These are phyloP conservation scores for Sequoiadendron giganteum DNA, from an alignment of 75 land plant species.

Conservation along the genomic window DNA sequence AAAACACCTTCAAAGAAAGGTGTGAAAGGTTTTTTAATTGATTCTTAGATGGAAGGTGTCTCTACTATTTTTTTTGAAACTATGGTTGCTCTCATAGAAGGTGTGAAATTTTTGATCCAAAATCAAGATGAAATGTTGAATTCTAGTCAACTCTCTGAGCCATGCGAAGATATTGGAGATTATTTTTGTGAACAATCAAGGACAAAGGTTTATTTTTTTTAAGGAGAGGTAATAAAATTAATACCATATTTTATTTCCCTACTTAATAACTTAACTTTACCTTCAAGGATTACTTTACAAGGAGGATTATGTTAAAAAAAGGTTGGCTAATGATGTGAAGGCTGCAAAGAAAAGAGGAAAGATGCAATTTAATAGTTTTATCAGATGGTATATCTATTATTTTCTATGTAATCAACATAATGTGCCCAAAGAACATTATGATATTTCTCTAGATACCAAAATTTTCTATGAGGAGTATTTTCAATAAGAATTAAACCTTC, in stretches of 20 bases:
- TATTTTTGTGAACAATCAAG: slow-evolving; percentile 46
- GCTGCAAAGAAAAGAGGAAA: slow-evolving; percentile 54
- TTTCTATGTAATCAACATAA: slow-evolving; percentile 36
- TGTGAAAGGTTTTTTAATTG: slow-evolving; percentile 29
- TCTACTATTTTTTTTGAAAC: slow-evolving; percentile 58
- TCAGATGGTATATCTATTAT: slow-evolving; percentile 42
- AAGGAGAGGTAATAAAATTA: slow-evolving; percentile 58
- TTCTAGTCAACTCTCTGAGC: slow-evolving; percentile 42
- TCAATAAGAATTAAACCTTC: too few relatives aligned
- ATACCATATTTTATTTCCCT: slow-evolving; percentile 60
- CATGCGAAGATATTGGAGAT: slow-evolving; percentile 57
- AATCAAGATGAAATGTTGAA: slow-evolving; percentile 67
- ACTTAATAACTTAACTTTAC: slow-evolving; percentile 54
- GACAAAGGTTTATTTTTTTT: slow-evolving; percentile 45
- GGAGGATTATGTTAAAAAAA: slow-evolving; percentile 46
- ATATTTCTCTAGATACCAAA: too few relatives aligned
- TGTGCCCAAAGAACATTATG: too few relatives aligned
- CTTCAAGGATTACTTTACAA: slow-evolving; percentile 62
- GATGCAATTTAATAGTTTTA: slow-evolving; percentile 44
- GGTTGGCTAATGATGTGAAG: slow-evolving; percentile 49
- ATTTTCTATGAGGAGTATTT: too few relatives aligned
- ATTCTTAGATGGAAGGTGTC: slow-evolving; percentile 61
- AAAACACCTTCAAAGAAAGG: slow-evolving; percentile 47
- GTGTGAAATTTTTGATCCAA: slow-evolving; percentile 60
- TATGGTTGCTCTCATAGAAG: slow-evolving; percentile 61